phyloP scores from a whole-genome alignment of 2,329 filamentous ascomycete species.

The Penicillium capsulatum region DNA sequence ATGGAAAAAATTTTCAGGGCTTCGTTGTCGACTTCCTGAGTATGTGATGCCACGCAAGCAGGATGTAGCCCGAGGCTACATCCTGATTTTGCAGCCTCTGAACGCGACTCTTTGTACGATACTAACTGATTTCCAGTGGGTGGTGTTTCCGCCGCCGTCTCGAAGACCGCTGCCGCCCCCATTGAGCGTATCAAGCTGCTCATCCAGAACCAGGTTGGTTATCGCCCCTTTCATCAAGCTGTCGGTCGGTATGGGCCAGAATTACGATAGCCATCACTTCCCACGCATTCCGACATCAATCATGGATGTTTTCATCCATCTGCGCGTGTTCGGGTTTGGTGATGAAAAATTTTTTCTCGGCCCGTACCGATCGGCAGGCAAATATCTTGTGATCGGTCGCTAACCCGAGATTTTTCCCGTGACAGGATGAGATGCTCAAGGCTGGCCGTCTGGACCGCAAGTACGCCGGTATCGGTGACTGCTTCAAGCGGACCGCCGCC shows the following conservation, averaged over 20 bases:
- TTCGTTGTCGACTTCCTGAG: constrained; percentile 99
- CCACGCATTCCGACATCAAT: neutral
- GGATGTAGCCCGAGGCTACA: neutral
- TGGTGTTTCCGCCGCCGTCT: constrained; percentile 99
- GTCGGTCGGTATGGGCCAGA: constrained; percentile 1
- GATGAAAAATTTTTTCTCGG: constrained; percentile 18
- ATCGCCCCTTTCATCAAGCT: constrained; percentile 3
- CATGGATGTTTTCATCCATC: neutral
- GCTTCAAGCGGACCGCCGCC: constrained; percentile 87
- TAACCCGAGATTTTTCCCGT: constrained; percentile 8
- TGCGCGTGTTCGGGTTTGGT: neutral
- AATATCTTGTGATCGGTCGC: constrained; percentile 1
- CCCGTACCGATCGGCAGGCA: neutral
- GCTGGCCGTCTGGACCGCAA: constrained; percentile 95
- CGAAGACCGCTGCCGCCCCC: constrained; percentile 98
- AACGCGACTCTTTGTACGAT: constrained; percentile 1
- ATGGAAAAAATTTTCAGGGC: constrained; percentile 54
- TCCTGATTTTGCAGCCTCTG: too few relatives aligned
- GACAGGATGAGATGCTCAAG: constrained; percentile 99
- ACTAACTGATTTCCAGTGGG: constrained; percentile 69
- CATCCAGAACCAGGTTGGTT: constrained; percentile 98
- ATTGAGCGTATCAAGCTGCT: constrained; percentile 99
- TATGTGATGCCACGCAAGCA: constrained; percentile 55
- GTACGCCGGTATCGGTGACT: constrained; percentile 90
- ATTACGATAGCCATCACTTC: too few relatives aligned